These are phyloP conservation scores for Neurospora sp. DNA, from an alignment of 495 filamentous ascomycete genomes.

Conservation along the genomic window DNA sequence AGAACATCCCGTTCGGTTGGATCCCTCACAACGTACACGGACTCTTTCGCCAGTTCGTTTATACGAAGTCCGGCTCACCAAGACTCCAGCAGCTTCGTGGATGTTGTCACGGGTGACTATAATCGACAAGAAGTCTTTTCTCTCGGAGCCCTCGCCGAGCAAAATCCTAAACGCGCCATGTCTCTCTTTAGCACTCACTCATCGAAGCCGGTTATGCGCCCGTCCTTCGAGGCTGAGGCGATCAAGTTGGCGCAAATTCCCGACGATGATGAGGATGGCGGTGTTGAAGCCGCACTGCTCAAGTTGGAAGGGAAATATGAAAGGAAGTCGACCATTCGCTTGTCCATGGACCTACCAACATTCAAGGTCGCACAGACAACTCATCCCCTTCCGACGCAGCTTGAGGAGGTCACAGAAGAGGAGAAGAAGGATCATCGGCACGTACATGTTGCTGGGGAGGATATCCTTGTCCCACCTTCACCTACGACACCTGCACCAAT, in stretches of 20 bases:
- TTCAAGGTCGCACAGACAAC: conserved; percentile 1
- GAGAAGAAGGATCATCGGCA: conserved; percentile 41
- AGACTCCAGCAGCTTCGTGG: conserved; percentile 32
- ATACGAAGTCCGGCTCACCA: conserved; percentile 25
- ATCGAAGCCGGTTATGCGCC: conserved; percentile 65
- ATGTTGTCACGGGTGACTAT: conserved; percentile 32
- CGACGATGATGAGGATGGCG: conserved; percentile 84
- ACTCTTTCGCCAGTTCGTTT: conserved; percentile 57
- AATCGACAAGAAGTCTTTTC: conserved; percentile 39
- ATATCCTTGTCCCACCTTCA: conserved; percentile 11
- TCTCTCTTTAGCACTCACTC: conserved; percentile 68
- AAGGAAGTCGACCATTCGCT: conserved; percentile 31
- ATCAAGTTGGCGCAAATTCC: conserved; percentile 81
- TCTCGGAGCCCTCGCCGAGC: conserved; percentile 46
- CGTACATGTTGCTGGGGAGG: conserved; percentile 29
- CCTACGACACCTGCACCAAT: conserved; percentile 16
- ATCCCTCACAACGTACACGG: conserved; percentile 59
- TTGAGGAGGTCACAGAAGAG: conserved; percentile 19
- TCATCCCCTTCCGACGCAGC: conserved; percentile 4
- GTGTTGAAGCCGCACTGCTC: conserved; percentile 79
- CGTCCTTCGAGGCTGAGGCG: conserved; percentile 85
- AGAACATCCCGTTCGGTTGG: conserved; percentile 60
- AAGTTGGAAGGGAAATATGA: conserved; percentile 88
- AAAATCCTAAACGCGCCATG: conserved; percentile 29
- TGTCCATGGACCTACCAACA: conserved; percentile 26